Base-by-base conservation (phyloP, 2,329 filamentous ascomycete species). In the Fusarium napiforme region DNA sequence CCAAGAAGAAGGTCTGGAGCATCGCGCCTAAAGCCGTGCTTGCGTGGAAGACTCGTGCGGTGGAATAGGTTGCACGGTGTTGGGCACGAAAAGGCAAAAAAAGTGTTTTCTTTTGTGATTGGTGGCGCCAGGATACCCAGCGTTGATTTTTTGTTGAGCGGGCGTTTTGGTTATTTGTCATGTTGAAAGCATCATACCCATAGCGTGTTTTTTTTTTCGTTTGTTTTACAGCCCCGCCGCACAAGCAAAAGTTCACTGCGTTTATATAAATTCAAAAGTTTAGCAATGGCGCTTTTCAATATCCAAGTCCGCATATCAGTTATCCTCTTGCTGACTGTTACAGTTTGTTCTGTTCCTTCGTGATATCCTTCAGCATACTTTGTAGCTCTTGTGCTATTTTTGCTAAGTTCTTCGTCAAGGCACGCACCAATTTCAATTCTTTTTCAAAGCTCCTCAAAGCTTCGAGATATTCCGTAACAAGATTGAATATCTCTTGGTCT, bases 41-140 rank as follows among this genome's bases (percentile, higher is more conserved):
- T 19, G 50, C 46, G 30, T 69, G 67, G 67, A 64, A 69, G 36
- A 39, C 52, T 40, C 59, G 50, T 5, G n/a, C 9, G 3, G 8
- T 32, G 36, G 39, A 30, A 45, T 69, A 55, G 36, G 19, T 16
- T 21, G 43, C 16, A 28, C 21, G n/a, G 34, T 9, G 30, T 46
- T 18, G 37, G 26, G 39, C 91, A 90, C 16, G 90, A 84, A 32
- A 89, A 87, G 69, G 18, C 85, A 74, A 59, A 69, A 50, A 50
- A 57, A 32, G 34, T 67, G 40, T 15, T 43, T 47, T 46, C 15
- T 46, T 58, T 67, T 52, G 16, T 52, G 28, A 40, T 61, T 56
- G 42, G 39, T 26, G 30, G 40, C 55, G 42, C 32, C 11, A 21
- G 32, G n/a, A 61, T 42, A 56, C 23, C 34, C 26, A 23, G 43